Evolutionary conservation across 495 filamentous ascomycete species (phyloP), one percentile per base, ranked within the genome.

Genomic region (Penicillium fimorum): DNA sequence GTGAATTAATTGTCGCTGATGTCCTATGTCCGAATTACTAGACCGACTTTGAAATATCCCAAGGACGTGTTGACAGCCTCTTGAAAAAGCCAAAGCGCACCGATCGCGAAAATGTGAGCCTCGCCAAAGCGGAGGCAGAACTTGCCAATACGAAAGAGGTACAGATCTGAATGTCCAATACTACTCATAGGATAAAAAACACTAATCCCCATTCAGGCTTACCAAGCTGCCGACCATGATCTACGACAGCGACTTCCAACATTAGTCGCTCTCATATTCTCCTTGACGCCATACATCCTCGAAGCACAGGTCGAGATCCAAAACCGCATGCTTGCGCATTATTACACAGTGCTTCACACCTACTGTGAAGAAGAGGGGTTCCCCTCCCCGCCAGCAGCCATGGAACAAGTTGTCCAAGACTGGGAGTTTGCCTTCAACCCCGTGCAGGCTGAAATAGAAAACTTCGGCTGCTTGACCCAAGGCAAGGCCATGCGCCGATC

Each of bases 21-120:
- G 22, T 17, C 17, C 12, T 22, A 13, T 22, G 22, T 17, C 17
- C 12, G 22, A 13, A 13, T 7, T 18, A 29, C 15, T 32, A 76
- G 79, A 64, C 94, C 44, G 93, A 97, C 68, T 96, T 86, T 64
- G 93, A 97, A 71, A 86, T 87, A 56, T 85, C 85, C 55, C 84
- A 92, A 65, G 82, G 87, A 53, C 84, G 86, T 53, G 84, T 87
- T 20, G 89, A 89, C 56, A 85, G 82, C 63, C 78, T 84, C 22
- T 74, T 82, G 58, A 87, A 85, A 65, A 96, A 96, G 67, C 65
- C 79, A 15, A 87, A 83, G 42, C 82, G 87, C 50, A 84, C 83
- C 25, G 84, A 92, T 30, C 81, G 90, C 48, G 93, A 97, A 49
- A 92, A 96, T 64, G 78, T 80, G 11, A 76, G 83, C 4, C 73